A percentile compares a stretch with the other conserved stretches of the same genome.
These are phyloP conservation scores for Gilbertella persicaria DNA, from an alignment of 371 early-diverging fungal genomes.

Conservation along the genomic window DNA sequence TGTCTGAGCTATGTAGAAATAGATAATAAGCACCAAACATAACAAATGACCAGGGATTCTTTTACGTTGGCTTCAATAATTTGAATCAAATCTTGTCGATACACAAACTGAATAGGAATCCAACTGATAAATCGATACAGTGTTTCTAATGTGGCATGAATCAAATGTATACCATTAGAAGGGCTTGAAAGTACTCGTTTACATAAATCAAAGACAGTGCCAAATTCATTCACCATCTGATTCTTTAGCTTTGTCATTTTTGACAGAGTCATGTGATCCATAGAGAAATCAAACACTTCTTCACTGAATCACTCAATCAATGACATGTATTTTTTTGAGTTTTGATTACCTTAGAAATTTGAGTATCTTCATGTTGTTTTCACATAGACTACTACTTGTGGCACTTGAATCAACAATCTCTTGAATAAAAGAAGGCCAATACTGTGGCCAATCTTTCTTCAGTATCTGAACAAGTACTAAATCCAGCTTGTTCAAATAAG, in stretches of 20 bases:
- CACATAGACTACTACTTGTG: constrained; percentile 87
- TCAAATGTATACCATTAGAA: constrained; percentile 68
- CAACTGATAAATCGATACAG: constrained; percentile 46
- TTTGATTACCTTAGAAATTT: constrained; percentile 78
- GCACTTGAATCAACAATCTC: constrained; percentile 92
- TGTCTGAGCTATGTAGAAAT: background rate
- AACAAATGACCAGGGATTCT: background rate
- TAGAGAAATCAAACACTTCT: constrained; percentile 94
- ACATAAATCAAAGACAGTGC: constrained; percentile 92
- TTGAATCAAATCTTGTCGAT: constrained; percentile 13
- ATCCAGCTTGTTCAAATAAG: constrained; percentile 84
- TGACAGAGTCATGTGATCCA: constrained; percentile 90
- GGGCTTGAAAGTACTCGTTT: constrained; percentile 80
- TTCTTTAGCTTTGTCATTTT: constrained; percentile 86
- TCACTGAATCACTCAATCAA: constrained; percentile 60
- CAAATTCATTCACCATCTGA: constrained; percentile 92
- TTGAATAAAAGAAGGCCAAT: constrained; percentile 97
- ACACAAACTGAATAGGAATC: constrained; percentile 25
- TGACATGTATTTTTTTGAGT: background rate
- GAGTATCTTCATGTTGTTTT: constrained; percentile 97
- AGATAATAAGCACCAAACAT: background rate
- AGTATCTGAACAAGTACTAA: constrained; percentile 93
- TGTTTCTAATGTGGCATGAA: constrained; percentile 85
- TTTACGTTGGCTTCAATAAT: constrained; percentile 18
- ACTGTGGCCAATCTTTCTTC: constrained; percentile 99